These are phyloP conservation scores for Pterulicium gracile DNA, from an alignment of 1,284 basidiomycete genomes.

Conservation along the genomic window DNA sequence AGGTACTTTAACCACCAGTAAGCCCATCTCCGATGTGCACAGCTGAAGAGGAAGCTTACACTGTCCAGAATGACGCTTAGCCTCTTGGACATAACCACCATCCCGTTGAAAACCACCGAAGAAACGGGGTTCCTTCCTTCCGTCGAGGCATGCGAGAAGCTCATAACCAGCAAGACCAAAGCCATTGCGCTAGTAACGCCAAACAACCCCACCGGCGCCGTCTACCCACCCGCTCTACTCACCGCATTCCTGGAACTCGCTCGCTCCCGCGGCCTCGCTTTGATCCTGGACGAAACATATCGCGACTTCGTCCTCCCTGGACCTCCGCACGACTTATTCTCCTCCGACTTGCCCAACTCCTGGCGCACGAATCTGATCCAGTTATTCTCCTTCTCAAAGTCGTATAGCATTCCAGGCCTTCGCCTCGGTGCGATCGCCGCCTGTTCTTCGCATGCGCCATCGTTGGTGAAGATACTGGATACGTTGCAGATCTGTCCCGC, in stretches of 20 bases:
- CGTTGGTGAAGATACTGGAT: constrained; percentile 61
- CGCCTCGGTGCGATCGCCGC: constrained; percentile 73
- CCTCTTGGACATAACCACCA: constrained; percentile 51
- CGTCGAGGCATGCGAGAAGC: constrained; percentile 28
- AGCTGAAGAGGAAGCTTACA: not conserved
- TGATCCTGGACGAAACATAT: constrained; percentile 89
- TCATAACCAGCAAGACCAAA: constrained; percentile 50
- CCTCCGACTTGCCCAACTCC: constrained; percentile 12
- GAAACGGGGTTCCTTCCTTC: constrained; percentile 54
- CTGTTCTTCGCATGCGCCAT: constrained; percentile 40
- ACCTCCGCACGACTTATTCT: constrained; percentile 48
- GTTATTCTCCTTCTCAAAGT: constrained; percentile 76
- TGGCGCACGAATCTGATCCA: constrained; percentile 64
- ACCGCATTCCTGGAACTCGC: constrained; percentile 57
- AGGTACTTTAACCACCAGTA: constrained; percentile 77
- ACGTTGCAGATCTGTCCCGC: constrained; percentile 76
- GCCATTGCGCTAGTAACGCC: constrained; percentile 72
- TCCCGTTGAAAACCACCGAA: constrained; percentile 50
- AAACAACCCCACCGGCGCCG: constrained; percentile 73
- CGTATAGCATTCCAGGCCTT: constrained; percentile 80
- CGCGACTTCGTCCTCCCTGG: constrained; percentile 63
- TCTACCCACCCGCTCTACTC: constrained; percentile 56
- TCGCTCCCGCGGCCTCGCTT: constrained; percentile 42
- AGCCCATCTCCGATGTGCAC: constrained; percentile 12
- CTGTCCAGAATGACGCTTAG: constrained; percentile 57